A percentile compares a stretch with the other conserved stretches of the same genome.
phyloP scores from a whole-genome alignment of 345 rosid genomes.

The Durio zibethinus region DNA sequence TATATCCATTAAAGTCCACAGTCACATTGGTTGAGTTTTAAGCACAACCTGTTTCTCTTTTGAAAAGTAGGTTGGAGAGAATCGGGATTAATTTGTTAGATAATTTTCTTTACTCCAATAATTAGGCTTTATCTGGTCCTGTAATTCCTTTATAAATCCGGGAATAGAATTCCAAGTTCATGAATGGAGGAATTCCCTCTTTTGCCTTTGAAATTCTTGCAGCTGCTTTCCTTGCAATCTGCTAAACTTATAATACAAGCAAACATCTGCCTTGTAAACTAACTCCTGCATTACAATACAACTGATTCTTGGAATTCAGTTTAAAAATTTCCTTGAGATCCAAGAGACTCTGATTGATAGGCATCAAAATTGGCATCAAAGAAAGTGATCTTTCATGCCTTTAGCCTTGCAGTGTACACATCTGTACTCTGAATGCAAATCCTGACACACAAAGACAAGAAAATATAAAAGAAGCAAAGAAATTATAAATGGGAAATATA shows the following conservation, averaged over 20 bases:
- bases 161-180: conserved; percentile 6
- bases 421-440: neutral
- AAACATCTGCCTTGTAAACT: neutral
- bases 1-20: neutral
- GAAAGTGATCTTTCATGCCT: conserved; percentile 8
- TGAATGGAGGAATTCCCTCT: neutral
- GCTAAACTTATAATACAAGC: conserved; percentile 16
- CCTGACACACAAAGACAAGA: neutral
- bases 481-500: neutral
- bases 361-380: conserved; percentile 7
- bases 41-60: neutral
- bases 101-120: neutral
- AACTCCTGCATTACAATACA: conserved; percentile 5
- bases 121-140: neutral
- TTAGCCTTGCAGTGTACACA: neutral
- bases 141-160: neutral
- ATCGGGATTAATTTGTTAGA: neutral
- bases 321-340: conserved; percentile 6
- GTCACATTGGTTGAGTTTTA: neutral
- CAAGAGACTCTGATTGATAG: neutral
- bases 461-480: neutral
- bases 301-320: conserved; percentile 15
- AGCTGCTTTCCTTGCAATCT: neutral
- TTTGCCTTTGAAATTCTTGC: neutral
- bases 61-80: conserved; percentile 2